These are phyloP conservation scores for Monilinia vaccinii-corymbosi DNA, from an alignment of 2,329 filamentous ascomycete species.

Conservation along the genomic window DNA sequence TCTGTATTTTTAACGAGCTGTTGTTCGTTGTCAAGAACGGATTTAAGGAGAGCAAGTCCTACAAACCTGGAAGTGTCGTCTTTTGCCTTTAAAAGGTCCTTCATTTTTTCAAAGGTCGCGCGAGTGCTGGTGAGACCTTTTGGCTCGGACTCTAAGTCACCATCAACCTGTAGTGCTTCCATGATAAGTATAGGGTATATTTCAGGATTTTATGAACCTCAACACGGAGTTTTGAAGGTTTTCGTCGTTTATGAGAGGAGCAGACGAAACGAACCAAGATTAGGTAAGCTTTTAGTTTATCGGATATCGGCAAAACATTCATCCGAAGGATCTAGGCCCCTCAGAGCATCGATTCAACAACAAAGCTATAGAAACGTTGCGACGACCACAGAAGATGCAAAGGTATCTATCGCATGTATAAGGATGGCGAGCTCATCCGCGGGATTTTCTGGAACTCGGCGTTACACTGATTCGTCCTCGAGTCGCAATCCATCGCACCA, in stretches of 20 bases:
- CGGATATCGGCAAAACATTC: background rate
- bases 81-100: constrained; percentile 46
- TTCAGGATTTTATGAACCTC: background rate
- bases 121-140: constrained; percentile 12
- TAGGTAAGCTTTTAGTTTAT: background rate
- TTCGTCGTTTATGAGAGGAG: background rate
- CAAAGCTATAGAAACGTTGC: background rate
- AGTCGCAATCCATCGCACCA: constrained; percentile 19
- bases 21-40: constrained; percentile 52
- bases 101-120: constrained; percentile 39
- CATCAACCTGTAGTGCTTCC: background rate
- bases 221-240: background rate
- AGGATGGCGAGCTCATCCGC: constrained; percentile 28
- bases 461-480: constrained; percentile 20
- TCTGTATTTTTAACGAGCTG: constrained; percentile 40
- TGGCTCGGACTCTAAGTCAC: background rate
- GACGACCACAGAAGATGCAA: constrained; percentile 9
- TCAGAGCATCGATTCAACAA: background rate
- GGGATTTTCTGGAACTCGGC: constrained; percentile 17
- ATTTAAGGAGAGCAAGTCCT: constrained; percentile 55
- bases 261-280: background rate
- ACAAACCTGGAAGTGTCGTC: constrained; percentile 63
- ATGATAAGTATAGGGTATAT: background rate
- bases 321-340: constrained; percentile 3
- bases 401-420: constrained; percentile 17